Evolutionary conservation across 2,329 filamentous ascomycete genomes (phyloP).

Genomic region (Calycina herbarum): DNA sequence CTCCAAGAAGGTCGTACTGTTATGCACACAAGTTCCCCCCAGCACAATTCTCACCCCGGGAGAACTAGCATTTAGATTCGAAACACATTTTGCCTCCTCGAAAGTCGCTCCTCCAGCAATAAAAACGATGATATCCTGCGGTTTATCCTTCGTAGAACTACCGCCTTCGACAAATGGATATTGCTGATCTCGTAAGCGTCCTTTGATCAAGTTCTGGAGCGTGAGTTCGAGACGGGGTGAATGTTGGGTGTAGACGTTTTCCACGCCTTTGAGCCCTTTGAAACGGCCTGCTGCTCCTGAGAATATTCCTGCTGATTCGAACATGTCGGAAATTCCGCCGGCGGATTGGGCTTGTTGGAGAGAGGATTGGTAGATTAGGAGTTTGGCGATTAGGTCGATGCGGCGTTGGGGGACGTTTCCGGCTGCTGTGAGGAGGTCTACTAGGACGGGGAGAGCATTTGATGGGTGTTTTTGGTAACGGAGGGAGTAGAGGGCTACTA

Average conservation of each 20-base stretch:
- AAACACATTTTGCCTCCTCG: conserved; percentile 94
- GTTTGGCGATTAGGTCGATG: conserved; percentile 76
- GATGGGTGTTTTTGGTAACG: conserved; percentile 86
- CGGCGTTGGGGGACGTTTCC: conserved; percentile 76
- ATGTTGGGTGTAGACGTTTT: conserved; percentile 98
- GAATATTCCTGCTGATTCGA: conserved; percentile 89
- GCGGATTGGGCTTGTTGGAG: conserved; percentile 75
- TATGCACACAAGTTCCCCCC: conserved; percentile 85
- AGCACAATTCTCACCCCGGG: conserved; percentile 88
- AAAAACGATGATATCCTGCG: conserved; percentile 94
- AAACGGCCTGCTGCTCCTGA: conserved; percentile 83
- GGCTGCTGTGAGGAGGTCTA: conserved; percentile 81
- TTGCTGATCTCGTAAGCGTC: conserved; percentile 77
- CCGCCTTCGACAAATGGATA: conserved; percentile 94
- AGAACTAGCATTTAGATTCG: conserved; percentile 88
- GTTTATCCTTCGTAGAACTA: conserved; percentile 86
- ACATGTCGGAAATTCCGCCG: conserved; percentile 84
- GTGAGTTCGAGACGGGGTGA: conserved; percentile 85
- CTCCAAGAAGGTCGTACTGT: conserved; percentile 82
- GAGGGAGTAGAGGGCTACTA: conserved; percentile 92
- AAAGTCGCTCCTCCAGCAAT: conserved; percentile 93
- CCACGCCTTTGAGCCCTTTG: conserved; percentile 93
- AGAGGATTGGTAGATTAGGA: conserved; percentile 83
- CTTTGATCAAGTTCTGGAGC: conserved; percentile 90
- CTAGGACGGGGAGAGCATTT: conserved; percentile 78